Percentiles rank a stretch among this genome's conserved stretches.
These are phyloP conservation scores for Agaricus subrufescens DNA, from an alignment of 768 basidiomycete species.

Conservation along the genomic window DNA sequence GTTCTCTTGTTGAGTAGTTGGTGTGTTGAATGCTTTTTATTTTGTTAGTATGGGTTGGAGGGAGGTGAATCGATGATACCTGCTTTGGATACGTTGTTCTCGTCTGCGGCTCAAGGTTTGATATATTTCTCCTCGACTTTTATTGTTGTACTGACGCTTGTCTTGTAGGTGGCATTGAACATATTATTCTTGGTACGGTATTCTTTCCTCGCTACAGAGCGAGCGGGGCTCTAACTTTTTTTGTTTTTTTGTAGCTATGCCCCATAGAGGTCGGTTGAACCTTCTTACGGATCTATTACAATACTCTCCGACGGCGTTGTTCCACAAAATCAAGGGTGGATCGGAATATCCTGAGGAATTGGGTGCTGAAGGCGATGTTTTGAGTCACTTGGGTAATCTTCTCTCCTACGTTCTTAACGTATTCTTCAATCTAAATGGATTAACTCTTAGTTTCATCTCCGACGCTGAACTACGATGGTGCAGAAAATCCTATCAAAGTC, in stretches of 20 bases:
- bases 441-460: slow-evolving; percentile 55
- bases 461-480: slow-evolving; percentile 50
- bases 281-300: slow-evolving; percentile 75
- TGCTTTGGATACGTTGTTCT: slow-evolving; percentile 75
- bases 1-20: neutral
- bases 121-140: neutral
- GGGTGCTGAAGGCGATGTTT: slow-evolving; percentile 75
- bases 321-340: slow-evolving; percentile 85
- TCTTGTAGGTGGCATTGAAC: slow-evolving; percentile 51
- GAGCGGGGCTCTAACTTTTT: neutral
- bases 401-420: neutral
- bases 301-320: slow-evolving; percentile 63
- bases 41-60: slow-evolving; percentile 73
- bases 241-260: slow-evolving; percentile 50
- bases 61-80: slow-evolving; percentile 94
- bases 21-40: neutral
- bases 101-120: slow-evolving; percentile 54
- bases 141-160: neutral
- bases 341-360: slow-evolving; percentile 64
- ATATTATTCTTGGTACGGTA: slow-evolving; percentile 53
- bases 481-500: slow-evolving; percentile 52
- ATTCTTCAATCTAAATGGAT: neutral
- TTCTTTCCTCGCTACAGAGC: neutral
- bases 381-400: slow-evolving; percentile 71
- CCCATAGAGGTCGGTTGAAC: slow-evolving; percentile 85